Evolutionary conservation across 139 green algal species (phyloP).

Genomic region (Closterium sp.): DNA sequence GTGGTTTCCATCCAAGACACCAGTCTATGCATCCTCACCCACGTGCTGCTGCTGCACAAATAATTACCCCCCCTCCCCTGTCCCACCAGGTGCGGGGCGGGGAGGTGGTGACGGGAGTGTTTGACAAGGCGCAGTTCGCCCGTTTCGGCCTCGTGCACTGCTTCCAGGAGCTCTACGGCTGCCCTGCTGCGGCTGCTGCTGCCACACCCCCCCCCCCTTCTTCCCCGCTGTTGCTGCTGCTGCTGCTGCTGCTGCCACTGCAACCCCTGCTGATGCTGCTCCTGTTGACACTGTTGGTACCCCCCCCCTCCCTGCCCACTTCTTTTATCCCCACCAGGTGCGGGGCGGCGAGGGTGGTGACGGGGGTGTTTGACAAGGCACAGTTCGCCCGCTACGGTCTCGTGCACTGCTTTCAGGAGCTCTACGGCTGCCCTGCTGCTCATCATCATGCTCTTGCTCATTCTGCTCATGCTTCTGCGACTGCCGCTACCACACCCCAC

Average conservation of each 20-base stretch:
- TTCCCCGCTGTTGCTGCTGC: constrained; percentile 16
- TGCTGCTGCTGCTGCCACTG: neutral
- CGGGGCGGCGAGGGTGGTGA: constrained; percentile 76
- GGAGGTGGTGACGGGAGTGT: constrained; percentile 74
- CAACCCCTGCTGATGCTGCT: neutral
- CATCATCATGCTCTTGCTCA: no score
- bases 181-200: constrained; percentile 18
- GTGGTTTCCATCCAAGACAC: no score
- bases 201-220: no score
- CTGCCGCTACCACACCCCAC: no score
- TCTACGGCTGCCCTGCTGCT: constrained; percentile 75
- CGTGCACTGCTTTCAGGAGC: constrained; percentile 86
- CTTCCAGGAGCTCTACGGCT: constrained; percentile 89
- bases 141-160: constrained; percentile 91
- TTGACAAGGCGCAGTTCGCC: constrained; percentile 95
- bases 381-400: constrained; percentile 91
- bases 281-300: no score
- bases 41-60: no score
- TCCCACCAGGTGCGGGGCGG: constrained; percentile 38
- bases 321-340: no score
- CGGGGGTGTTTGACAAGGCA: no score
- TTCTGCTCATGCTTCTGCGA: no score
- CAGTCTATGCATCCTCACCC: neutral
- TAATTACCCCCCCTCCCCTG: no score
- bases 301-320: no score